These are phyloP conservation scores for Leccinum disarticulatum DNA, from an alignment of 768 basidiomycete genomes.

Conservation along the genomic window DNA sequence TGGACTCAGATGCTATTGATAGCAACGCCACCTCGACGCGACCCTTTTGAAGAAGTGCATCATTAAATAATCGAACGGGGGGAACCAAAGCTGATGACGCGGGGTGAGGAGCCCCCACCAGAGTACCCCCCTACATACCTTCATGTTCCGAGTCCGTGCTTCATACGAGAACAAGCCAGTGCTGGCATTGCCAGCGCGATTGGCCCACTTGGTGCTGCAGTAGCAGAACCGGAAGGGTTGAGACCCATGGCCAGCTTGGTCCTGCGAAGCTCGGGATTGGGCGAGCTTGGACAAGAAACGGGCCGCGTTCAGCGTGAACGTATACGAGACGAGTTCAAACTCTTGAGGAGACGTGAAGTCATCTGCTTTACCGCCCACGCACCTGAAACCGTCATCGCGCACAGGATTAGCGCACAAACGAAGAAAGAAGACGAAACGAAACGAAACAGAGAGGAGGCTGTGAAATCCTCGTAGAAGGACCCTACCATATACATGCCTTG, in stretches of 20 bases:
- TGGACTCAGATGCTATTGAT: constrained; percentile 14
- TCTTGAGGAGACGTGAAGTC: constrained; percentile 23
- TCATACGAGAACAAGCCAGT: constrained; percentile 18
- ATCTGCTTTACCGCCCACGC: constrained; percentile 26
- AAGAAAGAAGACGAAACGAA: not conserved
- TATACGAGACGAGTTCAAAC: constrained; percentile 26
- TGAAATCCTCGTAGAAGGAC: not conserved
- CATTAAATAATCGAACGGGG: not conserved
- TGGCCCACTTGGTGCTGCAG: constrained; percentile 26
- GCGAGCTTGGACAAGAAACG: constrained; percentile 23
- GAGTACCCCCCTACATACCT: constrained; percentile 10
- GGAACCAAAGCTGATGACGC: not conserved
- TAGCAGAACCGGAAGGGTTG: constrained; percentile 28
- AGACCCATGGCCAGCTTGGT: not conserved
- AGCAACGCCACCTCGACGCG: constrained; percentile 22
- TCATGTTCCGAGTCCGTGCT: constrained; percentile 24
- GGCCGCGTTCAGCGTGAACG: constrained; percentile 25
- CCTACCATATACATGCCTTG: constrained; percentile 28
- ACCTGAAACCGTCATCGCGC: constrained; percentile 11
- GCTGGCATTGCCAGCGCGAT: constrained; percentile 15
- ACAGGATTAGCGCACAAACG: constrained; percentile 4
- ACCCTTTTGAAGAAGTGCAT: constrained; percentile 12
- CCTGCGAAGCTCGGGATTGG: constrained; percentile 6
- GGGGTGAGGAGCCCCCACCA: not conserved
- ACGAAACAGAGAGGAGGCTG: not conserved